Percentiles rank a stretch among this genome's conserved stretches.
phyloP scores from a whole-genome alignment of 2,329 filamentous ascomycete species.

The Penicillium psychrosexuale region DNA sequence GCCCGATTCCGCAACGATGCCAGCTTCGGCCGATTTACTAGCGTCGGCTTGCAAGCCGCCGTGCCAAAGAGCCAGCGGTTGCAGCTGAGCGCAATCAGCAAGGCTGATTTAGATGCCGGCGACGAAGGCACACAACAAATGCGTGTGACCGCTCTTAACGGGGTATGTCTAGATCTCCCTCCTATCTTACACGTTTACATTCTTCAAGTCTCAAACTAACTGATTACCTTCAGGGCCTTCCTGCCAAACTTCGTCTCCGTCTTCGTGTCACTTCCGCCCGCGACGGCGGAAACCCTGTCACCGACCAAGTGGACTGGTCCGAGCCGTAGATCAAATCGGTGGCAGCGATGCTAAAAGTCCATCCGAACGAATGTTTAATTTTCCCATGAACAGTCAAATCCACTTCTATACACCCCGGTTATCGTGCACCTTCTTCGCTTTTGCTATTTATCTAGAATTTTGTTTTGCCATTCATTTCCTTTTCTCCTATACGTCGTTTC shows the following conservation, averaged over 20 bases:
- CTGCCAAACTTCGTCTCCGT: constrained; percentile 69
- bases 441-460: constrained; percentile 1
- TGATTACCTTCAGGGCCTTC: constrained; percentile 58
- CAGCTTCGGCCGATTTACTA: constrained; percentile 62
- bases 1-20: constrained; percentile 80
- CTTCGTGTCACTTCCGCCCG: constrained; percentile 79
- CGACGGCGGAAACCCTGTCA: constrained; percentile 65
- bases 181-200: background rate
- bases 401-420: constrained; percentile 19
- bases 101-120: constrained; percentile 69
- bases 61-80: constrained; percentile 96
- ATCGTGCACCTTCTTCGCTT: background rate
- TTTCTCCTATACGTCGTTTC: background rate
- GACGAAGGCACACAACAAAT: constrained; percentile 87
- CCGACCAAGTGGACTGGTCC: constrained; percentile 95
- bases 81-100: constrained; percentile 86
- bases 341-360: constrained; percentile 10
- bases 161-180: constrained; percentile 63
- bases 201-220: constrained; percentile 27
- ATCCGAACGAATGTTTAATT: constrained; percentile 20
- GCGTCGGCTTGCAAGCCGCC: constrained; percentile 84
- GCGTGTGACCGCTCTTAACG: constrained; percentile 79
- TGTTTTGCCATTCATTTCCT: background rate
- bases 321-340: constrained; percentile 55
- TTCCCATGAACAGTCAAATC: constrained; percentile 14